Conservation (phyloP, 495 filamentous ascomycete genomes). For the Penicillium daleae region DNA sequence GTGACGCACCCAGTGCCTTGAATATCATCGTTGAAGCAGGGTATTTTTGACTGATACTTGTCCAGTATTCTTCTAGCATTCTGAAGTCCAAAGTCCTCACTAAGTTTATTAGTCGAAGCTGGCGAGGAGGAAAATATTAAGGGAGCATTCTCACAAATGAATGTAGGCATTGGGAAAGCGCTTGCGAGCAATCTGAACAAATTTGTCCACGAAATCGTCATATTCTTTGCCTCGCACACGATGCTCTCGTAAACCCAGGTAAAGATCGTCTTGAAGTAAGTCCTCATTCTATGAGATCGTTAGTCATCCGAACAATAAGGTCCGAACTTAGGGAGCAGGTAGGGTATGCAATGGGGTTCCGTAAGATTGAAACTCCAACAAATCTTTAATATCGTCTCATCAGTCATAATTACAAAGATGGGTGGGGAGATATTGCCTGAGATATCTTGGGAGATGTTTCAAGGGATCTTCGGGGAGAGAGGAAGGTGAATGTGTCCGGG, state of each 20-base stretch:
- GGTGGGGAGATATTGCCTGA: no score
- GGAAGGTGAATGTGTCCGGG: no score
- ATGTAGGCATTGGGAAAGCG: constrained; percentile 81
- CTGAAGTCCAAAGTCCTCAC: constrained; percentile 61
- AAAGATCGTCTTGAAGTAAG: constrained; percentile 77
- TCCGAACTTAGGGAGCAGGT: not conserved
- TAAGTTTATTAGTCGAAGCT: constrained; percentile 11
- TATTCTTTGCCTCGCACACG: constrained; percentile 74
- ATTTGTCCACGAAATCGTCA: constrained; percentile 75
- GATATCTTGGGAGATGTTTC: no score
- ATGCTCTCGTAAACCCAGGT: constrained; percentile 72
- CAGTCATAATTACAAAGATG: no score
- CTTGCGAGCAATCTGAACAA: constrained; percentile 67
- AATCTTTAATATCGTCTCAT: no score
- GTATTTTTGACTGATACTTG: constrained; percentile 67
- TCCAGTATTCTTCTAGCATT: constrained; percentile 73
- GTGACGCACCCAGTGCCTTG: constrained; percentile 91
- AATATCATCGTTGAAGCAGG: constrained; percentile 93
- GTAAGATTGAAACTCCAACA: no score
- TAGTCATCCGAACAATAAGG: constrained; percentile 10
- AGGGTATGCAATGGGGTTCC: no score
- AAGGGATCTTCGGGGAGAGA: no score
- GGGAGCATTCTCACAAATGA: constrained; percentile 61
- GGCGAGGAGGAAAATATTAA: not conserved
- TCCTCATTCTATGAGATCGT: constrained; percentile 61